Percentiles rank a stretch among this genome's conserved stretches.
These are phyloP conservation scores for Plasmodium inui DNA, from an alignment of 169 alveolate genomes.

Conservation along the genomic window DNA sequence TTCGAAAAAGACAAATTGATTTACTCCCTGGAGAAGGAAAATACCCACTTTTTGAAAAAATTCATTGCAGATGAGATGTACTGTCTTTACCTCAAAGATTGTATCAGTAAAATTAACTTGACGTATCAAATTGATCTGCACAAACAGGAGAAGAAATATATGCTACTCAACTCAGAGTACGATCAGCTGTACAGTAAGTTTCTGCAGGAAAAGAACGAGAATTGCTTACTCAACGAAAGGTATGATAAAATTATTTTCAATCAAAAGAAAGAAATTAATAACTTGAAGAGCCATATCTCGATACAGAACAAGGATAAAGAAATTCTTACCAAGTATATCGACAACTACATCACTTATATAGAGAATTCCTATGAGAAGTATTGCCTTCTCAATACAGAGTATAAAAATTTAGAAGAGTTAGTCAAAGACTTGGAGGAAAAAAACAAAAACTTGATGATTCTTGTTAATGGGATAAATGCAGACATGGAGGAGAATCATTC, in stretches of 20 bases:
- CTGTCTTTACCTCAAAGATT: slow-evolving; percentile 63
- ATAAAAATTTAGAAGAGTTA: slow-evolving; percentile 67
- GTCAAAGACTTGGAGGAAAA: slow-evolving; percentile 57
- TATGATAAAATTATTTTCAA: slow-evolving; percentile 67
- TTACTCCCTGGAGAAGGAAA: slow-evolving; percentile 73
- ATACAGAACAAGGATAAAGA: slow-evolving; percentile 71
- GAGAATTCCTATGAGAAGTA: slow-evolving; percentile 69
- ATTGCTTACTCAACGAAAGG: slow-evolving; percentile 61
- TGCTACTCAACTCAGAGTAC: slow-evolving; percentile 65
- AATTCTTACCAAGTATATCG: slow-evolving; percentile 69
- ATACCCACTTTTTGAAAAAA: slow-evolving; percentile 72
- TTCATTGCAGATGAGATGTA: slow-evolving; percentile 73
- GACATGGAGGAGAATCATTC: neutral
- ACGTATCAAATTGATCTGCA: slow-evolving; percentile 74
- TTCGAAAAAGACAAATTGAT: slow-evolving; percentile 29
- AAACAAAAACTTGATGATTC: slow-evolving; percentile 27
- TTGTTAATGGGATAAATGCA: slow-evolving; percentile 42
- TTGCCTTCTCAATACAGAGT: slow-evolving; percentile 49
- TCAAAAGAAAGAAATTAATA: slow-evolving; percentile 64
- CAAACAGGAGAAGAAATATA: slow-evolving; percentile 72
- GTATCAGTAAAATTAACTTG: slow-evolving; percentile 73
- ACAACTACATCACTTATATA: slow-evolving; percentile 69
- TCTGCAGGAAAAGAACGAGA: slow-evolving; percentile 54
- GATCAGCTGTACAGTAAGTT: slow-evolving; percentile 65
- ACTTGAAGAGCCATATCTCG: slow-evolving; percentile 60